Evolutionary conservation across 1,284 basidiomycete species (phyloP).

Genomic region (Malassezia psittaci): DNA sequence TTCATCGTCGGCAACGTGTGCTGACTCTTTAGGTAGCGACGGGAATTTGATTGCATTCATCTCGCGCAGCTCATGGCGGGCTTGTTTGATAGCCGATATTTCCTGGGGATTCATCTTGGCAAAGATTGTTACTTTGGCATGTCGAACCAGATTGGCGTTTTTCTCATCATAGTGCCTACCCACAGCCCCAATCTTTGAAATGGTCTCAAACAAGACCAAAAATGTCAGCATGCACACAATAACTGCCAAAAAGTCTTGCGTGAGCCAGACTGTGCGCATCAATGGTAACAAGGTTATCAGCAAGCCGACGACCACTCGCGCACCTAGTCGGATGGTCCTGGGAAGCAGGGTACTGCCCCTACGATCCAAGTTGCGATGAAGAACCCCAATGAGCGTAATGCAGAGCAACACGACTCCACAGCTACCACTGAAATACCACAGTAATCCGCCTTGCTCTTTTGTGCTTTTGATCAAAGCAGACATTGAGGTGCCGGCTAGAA

Average conservation of each 20-base stretch:
- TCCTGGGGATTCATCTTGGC: neutral
- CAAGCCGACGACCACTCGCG: slow-evolving; percentile 24
- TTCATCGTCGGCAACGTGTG: neutral
- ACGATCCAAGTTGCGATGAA: slow-evolving; percentile 37
- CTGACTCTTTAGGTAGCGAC: neutral
- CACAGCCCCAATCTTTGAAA: slow-evolving; percentile 40
- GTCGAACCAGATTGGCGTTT: slow-evolving; percentile 22
- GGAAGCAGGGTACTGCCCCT: slow-evolving; percentile 27
- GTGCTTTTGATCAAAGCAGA: slow-evolving; percentile 20
- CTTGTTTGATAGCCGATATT: neutral
- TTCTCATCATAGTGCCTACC: slow-evolving; percentile 28
- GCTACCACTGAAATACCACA: slow-evolving; percentile 40
- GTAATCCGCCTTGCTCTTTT: slow-evolving; percentile 18
- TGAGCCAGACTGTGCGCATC: slow-evolving; percentile 21
- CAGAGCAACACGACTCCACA: slow-evolving; percentile 22
- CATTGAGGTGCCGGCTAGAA: slow-evolving; percentile 29
- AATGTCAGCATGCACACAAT: slow-evolving; percentile 22
- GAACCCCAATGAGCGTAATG: slow-evolving; percentile 30
- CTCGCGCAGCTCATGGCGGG: slow-evolving; percentile 3
- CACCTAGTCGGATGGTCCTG: slow-evolving; percentile 23
- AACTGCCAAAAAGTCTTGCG: slow-evolving; percentile 24
- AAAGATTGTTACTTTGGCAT: slow-evolving; percentile 1
- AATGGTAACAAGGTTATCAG: slow-evolving; percentile 31
- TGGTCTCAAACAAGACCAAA: slow-evolving; percentile 36
- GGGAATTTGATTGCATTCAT: neutral